These are phyloP conservation scores for Lenzites betulinus DNA, from an alignment of 768 basidiomycete genomes.

Conservation along the genomic window DNA sequence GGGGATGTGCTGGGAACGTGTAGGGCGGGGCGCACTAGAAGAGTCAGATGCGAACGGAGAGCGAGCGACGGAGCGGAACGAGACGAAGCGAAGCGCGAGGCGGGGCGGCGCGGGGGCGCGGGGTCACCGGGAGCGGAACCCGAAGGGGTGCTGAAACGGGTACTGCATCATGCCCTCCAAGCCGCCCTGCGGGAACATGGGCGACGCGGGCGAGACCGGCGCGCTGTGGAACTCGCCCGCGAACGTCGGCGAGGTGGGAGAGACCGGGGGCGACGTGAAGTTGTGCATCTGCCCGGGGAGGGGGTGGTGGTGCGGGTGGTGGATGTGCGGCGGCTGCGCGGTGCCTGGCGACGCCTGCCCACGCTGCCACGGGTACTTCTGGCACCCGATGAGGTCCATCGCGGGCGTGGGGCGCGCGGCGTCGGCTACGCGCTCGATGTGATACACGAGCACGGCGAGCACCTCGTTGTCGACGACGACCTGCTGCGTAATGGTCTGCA, in stretches of 20 bases:
- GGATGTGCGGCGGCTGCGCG: slow-evolving; percentile 31
- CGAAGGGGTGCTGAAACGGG: slow-evolving; percentile 8
- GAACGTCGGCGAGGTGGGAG: slow-evolving; percentile 17
- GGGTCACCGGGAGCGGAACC: slow-evolving; percentile 7
- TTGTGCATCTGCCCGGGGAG: slow-evolving; percentile 19
- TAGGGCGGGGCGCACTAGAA: neutral
- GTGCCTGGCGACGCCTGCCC: neutral
- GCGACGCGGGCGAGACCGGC: slow-evolving; percentile 14
- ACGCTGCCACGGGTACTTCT: slow-evolving; percentile 39
- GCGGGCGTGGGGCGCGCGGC: slow-evolving; percentile 51
- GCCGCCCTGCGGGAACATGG: slow-evolving; percentile 8
- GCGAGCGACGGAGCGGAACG: no score
- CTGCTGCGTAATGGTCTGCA: slow-evolving; percentile 66
- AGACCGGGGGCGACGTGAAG: slow-evolving; percentile 29
- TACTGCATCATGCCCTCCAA: slow-evolving; percentile 12
- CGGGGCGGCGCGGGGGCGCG: neutral
- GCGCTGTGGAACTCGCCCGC: slow-evolving; percentile 7
- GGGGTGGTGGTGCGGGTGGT: no score
- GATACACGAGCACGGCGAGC: slow-evolving; percentile 65
- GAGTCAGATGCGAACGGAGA: neutral
- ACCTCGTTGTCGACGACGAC: slow-evolving; percentile 64
- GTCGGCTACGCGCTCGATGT: slow-evolving; percentile 57
- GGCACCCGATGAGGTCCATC: slow-evolving; percentile 59
- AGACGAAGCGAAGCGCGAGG: neutral
- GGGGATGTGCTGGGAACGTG: neutral